phyloP scores from a whole-genome alignment of 108 stramenopile species.

The Nitzschia inconspicua region DNA sequence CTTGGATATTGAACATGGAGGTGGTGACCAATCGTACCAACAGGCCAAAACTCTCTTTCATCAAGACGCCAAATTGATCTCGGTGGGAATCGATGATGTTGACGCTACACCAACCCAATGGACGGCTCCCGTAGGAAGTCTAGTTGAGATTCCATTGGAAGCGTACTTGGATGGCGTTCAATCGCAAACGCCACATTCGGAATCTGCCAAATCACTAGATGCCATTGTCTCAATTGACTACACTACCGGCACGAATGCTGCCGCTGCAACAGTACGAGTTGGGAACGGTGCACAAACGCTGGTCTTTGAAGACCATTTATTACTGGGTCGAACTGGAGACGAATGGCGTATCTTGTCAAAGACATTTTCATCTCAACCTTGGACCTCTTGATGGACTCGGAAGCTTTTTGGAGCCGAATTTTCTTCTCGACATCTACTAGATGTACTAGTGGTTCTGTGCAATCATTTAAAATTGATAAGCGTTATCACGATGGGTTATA shows the following conservation, averaged over 20 bases:
- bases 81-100: conserved; percentile 13
- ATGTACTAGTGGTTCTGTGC: too few species aligned
- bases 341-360: conserved; percentile 27
- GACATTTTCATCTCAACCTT: conserved; percentile 20
- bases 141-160: conserved; percentile 20
- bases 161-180: conserved; percentile 19
- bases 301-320: conserved; percentile 25
- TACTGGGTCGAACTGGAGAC: conserved; percentile 8
- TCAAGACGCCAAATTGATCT: conserved; percentile 9
- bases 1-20: conserved; percentile 27
- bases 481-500: too few species aligned
- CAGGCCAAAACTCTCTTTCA: conserved; percentile 13
- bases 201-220: conserved; percentile 4
- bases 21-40: conserved; percentile 7
- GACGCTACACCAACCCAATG: conserved; percentile 11
- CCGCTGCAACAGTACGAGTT: conserved; percentile 20
- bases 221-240: conserved; percentile 16
- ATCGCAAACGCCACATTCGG: conserved; percentile 9
- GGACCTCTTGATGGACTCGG: too few species aligned
- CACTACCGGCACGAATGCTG: neutral
- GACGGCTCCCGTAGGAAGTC: conserved; percentile 24
- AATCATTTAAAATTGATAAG: too few species aligned
- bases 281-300: conserved; percentile 24
- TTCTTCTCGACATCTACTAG: too few species aligned
- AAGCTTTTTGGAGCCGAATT: too few species aligned